A percentile compares a stretch with the other conserved stretches of the same genome.
These are phyloP conservation scores for Spiraea crenata DNA, from an alignment of 331 rosid genomes.

Conservation along the genomic window DNA sequence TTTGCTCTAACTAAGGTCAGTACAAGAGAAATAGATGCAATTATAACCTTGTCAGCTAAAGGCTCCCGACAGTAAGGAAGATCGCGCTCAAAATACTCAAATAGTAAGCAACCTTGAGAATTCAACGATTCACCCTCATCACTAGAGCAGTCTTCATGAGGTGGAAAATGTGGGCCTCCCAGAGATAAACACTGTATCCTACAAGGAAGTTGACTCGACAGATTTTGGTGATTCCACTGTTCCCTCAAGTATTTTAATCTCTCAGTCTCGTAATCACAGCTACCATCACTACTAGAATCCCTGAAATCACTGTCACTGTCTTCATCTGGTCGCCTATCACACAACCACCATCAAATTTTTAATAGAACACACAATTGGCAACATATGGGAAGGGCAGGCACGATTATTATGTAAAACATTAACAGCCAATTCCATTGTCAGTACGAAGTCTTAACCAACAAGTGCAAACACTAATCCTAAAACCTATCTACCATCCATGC, in stretches of 20 bases:
- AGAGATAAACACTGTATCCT: constrained; percentile 55
- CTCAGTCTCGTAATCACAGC: constrained; percentile 68
- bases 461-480: not conserved
- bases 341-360: constrained; percentile 22
- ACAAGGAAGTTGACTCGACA: constrained; percentile 36
- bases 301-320: constrained; percentile 79
- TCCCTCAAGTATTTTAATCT: constrained; percentile 44
- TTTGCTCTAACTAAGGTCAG: not conserved
- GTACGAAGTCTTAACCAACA: not conserved
- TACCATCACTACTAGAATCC: constrained; percentile 86
- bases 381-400: not conserved
- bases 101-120: constrained; percentile 61
- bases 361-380: not conserved
- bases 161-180: constrained; percentile 50
- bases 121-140: constrained; percentile 75
- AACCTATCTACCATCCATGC: not conserved
- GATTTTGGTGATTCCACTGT: constrained; percentile 39
- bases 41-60: constrained; percentile 75
- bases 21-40: not conserved
- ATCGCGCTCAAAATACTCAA: constrained; percentile 74
- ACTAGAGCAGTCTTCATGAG: constrained; percentile 63
- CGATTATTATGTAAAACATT: not conserved
- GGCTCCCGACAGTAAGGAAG: constrained; percentile 81
- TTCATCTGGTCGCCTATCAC: constrained; percentile 58
- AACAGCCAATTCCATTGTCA: not conserved